Evolutionary conservation across 2,329 filamentous ascomycete genomes (phyloP).

Genomic region (Cladosporium austrohemisphaericum): DNA sequence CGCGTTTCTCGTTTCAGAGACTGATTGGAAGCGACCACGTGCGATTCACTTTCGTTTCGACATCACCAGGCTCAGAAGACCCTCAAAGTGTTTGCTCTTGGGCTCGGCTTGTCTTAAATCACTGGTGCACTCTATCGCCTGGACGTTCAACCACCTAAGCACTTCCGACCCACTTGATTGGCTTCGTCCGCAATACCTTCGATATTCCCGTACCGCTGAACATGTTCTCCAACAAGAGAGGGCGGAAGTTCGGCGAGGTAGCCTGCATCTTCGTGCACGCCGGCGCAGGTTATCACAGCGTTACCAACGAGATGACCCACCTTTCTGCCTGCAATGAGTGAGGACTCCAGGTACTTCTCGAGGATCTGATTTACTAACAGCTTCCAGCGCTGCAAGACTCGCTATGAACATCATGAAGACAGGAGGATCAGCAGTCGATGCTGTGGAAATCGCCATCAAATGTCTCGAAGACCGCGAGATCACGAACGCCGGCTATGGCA

Average conservation of each 20-base stretch:
- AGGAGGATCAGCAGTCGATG: slow-evolving; percentile 78
- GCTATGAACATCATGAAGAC: slow-evolving; percentile 77
- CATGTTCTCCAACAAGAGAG: slow-evolving; percentile 40
- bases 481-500: slow-evolving; percentile 94
- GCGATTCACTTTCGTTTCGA: too few relatives aligned
- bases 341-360: slow-evolving; percentile 35
- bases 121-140: too few relatives aligned
- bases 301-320: slow-evolving; percentile 78
- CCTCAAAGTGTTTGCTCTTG: too few relatives aligned
- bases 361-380: slow-evolving; percentile 20
- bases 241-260: slow-evolving; percentile 44
- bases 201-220: too few relatives aligned
- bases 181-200: too few relatives aligned
- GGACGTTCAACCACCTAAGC: too few relatives aligned
- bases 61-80: too few relatives aligned
- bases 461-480: slow-evolving; percentile 90
- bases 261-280: slow-evolving; percentile 92
- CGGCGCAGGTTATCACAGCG: slow-evolving; percentile 89
- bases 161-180: too few relatives aligned
- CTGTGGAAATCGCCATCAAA: slow-evolving; percentile 83
- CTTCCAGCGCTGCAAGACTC: slow-evolving; percentile 68
- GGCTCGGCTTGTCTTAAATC: too few relatives aligned
- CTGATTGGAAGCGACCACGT: too few relatives aligned
- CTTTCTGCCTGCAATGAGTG: slow-evolving; percentile 85
- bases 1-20: too few relatives aligned